Conservation (phyloP, 2,329 filamentous ascomycete genomes). For the Paraphoma chrysanthemicola region DNA sequence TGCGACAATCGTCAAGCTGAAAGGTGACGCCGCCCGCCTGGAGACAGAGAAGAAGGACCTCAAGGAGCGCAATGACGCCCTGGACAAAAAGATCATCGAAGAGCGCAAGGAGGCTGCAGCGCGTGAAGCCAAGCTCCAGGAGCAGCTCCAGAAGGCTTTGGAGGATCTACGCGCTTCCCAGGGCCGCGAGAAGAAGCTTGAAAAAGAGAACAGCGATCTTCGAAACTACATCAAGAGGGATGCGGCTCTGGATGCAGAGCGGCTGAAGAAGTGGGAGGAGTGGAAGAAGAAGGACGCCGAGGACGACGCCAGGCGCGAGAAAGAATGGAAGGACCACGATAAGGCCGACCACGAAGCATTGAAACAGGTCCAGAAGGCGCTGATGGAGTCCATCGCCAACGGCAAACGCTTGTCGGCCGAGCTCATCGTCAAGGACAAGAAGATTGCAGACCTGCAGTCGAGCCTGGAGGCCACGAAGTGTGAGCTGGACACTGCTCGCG, state of each 20-base stretch:
- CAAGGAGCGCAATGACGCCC: constrained; percentile 6
- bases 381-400: background rate
- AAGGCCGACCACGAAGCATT: background rate
- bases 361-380: background rate
- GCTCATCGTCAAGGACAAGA: background rate
- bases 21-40: background rate
- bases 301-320: background rate
- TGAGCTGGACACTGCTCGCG: background rate
- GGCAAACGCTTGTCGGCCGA: background rate
- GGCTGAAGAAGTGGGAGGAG: background rate
- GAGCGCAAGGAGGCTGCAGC: background rate
- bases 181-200: background rate
- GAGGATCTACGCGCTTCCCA: background rate
- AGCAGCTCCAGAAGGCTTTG: background rate
- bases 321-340: background rate
- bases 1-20: background rate
- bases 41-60: constrained; percentile 1
- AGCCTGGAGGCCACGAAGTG: background rate
- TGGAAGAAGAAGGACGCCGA: background rate
- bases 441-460: background rate
- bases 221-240: background rate
- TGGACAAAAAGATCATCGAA: constrained; percentile 7
- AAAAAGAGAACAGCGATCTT: background rate
- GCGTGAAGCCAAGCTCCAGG: background rate
- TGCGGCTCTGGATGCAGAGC: background rate